Percentiles rank a stretch among this genome's conserved stretches.
phyloP scores from a whole-genome alignment of 2,329 filamentous ascomycete species.

The Fusarium sp. region DNA sequence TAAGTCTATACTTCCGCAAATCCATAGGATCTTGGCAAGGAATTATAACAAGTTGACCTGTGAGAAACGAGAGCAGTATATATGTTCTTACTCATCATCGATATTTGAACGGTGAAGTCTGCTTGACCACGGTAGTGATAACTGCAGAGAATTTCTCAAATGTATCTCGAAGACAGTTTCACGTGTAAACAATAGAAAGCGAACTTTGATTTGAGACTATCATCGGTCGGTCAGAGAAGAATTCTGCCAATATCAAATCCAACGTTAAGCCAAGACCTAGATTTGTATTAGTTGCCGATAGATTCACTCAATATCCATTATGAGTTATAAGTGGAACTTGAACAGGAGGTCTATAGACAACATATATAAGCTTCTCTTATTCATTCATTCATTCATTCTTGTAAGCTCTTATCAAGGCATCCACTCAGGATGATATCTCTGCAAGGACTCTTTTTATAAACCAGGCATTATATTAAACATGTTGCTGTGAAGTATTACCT shows the following conservation, averaged over 20 bases:
- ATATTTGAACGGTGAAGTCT: not conserved
- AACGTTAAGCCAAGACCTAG: no score
- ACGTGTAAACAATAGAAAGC: fast-evolving
- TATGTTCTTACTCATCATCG: fast-evolving
- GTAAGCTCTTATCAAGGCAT: fast-evolving
- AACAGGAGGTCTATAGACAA: not conserved
- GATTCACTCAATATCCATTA: not conserved
- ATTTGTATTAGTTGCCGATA: fast-evolving
- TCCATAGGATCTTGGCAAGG: fast-evolving
- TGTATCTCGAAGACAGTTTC: not conserved
- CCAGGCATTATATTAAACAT: not conserved
- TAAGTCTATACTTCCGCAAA: fast-evolving
- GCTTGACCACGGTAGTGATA: not conserved
- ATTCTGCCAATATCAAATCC: no score
- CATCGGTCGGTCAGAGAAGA: fast-evolving
- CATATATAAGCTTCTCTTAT: fast-evolving
- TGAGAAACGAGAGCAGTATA: not conserved
- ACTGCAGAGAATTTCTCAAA: fast-evolving
- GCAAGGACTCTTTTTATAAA: not conserved
- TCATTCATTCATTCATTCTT: fast-evolving
- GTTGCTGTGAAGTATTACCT: no score
- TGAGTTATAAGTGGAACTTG: not conserved
- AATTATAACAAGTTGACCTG: no score
- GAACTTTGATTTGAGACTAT: not conserved
- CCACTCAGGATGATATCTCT: not conserved